Percentiles rank a stretch among this genome's conserved stretches.
Evolutionary conservation across 176 grass and related monocot genomes (phyloP).

Genomic region (Avena insularis): DNA sequence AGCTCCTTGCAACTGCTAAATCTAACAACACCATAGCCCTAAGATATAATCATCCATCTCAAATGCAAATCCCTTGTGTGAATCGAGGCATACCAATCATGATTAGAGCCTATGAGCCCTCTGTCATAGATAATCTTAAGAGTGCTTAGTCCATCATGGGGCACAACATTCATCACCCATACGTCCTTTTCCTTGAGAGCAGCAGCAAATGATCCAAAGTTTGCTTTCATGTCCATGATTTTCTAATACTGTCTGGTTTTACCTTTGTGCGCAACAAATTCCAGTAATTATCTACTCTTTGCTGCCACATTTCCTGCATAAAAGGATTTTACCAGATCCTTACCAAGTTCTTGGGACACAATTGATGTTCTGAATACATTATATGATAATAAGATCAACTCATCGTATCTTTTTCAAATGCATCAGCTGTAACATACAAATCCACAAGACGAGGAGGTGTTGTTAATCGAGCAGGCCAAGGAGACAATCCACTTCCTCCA

Average conservation of each 20-base stretch:
- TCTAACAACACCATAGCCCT: conserved; percentile 29
- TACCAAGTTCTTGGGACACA: conserved; percentile 24
- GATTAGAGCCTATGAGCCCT: conserved; percentile 82
- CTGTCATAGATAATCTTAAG: conserved; percentile 97
- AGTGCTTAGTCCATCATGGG: conserved; percentile 87
- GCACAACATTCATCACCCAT: conserved; percentile 97
- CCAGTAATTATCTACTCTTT: conserved; percentile 89
- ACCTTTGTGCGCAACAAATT: conserved; percentile 76
- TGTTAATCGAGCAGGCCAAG: conserved; percentile 94
- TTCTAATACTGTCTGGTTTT: conserved; percentile 78
- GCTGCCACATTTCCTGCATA: conserved; percentile 89
- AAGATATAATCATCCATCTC: conserved; percentile 22
- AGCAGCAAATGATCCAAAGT: conserved; percentile 92
- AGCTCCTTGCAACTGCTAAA: conserved; percentile 30
- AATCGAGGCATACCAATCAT: conserved; percentile 78
- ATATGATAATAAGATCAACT: conserved; percentile 38
- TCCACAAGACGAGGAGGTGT: conserved; percentile 88
- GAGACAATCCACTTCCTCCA: conserved; percentile 82
- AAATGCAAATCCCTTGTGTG: conserved; percentile 17
- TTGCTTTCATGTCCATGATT: conserved; percentile 99
- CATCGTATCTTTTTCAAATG: conserved; percentile 92
- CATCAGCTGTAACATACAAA: conserved; percentile 76
- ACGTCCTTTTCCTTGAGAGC: conserved; percentile 90
- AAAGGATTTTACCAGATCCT: conserved; percentile 39
- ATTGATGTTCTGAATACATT: conserved; percentile 41